These are phyloP conservation scores for Venturia carpophila DNA, from an alignment of 2,329 filamentous ascomycete genomes.

Conservation along the genomic window DNA sequence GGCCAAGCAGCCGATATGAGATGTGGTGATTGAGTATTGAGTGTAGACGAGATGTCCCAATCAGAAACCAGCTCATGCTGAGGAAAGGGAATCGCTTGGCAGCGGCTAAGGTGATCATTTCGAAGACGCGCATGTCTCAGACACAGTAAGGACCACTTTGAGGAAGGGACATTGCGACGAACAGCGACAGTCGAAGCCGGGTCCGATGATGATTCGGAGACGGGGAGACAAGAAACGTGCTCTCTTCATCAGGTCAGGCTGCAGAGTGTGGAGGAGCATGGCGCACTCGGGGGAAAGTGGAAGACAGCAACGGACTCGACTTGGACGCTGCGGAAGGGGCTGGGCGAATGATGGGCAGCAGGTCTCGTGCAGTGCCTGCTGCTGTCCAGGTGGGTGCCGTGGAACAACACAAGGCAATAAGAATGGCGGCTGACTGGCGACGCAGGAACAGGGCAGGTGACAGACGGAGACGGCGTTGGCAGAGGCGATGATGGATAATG, in stretches of 20 bases:
- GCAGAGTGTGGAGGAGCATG: neutral
- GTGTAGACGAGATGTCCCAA: neutral
- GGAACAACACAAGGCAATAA: no score
- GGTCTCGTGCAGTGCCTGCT: neutral
- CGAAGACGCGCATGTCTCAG: neutral
- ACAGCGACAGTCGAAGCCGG: no score
- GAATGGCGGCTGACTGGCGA: no score
- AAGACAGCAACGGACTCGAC: neutral
- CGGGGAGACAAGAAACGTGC: neutral
- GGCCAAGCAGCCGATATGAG: neutral
- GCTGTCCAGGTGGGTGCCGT: no score
- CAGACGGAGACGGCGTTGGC: neutral
- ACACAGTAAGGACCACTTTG: slow-evolving; percentile 7
- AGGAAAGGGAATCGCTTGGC: neutral
- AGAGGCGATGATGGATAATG: no score
- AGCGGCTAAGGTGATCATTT: slow-evolving; percentile 9
- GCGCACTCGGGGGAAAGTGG: neutral
- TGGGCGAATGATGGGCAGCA: neutral
- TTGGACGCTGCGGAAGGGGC: neutral
- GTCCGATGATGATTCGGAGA: no score
- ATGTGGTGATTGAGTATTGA: neutral
- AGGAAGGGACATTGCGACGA: neutral
- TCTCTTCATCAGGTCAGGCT: neutral
- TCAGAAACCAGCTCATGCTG: neutral
- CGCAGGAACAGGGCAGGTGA: neutral